Percentiles rank a stretch among this genome's conserved stretches.
Evolutionary conservation across 140 eudicot genomes (phyloP).

Genomic region (Oenanthe javanica): DNA sequence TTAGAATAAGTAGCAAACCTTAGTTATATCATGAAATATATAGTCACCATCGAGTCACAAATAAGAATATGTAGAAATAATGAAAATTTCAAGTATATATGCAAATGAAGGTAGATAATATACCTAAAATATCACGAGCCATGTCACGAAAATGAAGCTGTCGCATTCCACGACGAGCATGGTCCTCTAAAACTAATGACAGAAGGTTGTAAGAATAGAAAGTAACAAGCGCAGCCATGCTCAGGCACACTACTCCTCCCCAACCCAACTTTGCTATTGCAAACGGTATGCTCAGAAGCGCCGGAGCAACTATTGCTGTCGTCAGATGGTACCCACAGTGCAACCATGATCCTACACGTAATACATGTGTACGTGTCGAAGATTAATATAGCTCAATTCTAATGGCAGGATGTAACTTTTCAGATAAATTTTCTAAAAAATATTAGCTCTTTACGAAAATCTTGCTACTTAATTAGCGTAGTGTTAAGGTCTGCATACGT

Average conservation of each 20-base stretch:
- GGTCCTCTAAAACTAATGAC: conserved; percentile 72
- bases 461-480: background rate
- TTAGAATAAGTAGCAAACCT: no score
- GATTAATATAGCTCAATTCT: background rate
- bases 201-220: conserved; percentile 77
- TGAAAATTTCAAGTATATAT: background rate
- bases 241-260: conserved; percentile 47
- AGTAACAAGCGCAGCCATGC: conserved; percentile 58
- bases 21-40: no score
- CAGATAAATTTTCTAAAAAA: no score
- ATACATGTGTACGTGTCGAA: background rate
- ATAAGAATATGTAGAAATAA: background rate
- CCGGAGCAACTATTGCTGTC: conserved; percentile 80
- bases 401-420: background rate
- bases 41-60: no score
- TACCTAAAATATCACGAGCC: conserved; percentile 81
- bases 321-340: conserved; percentile 86
- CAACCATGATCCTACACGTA: conserved; percentile 70
- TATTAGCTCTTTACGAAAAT: background rate
- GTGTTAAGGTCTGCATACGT: background rate
- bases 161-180: conserved; percentile 61
- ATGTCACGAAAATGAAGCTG: conserved; percentile 79
- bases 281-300: conserved; percentile 71
- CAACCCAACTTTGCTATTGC: conserved; percentile 81
- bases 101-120: background rate